These are phyloP conservation scores for Coccomyxa sp. DNA, from an alignment of 139 green algal genomes.

Conservation along the genomic window DNA sequence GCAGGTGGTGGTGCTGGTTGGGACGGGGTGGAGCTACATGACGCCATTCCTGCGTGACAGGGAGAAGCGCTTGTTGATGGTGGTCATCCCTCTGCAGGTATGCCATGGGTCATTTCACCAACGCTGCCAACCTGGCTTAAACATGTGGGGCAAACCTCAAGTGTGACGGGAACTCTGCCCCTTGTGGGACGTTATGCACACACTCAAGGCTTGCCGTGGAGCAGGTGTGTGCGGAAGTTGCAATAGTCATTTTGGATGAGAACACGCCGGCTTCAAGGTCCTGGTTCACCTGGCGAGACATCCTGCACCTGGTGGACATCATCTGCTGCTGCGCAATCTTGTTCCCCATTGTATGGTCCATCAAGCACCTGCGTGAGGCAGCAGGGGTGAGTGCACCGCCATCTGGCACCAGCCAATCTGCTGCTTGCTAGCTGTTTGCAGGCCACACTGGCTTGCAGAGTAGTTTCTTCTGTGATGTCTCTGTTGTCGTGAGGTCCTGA, in stretches of 20 bases:
- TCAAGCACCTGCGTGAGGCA: slow-evolving; percentile 83
- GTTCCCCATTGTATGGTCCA: slow-evolving; percentile 98
- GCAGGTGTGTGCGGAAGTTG: slow-evolving; percentile 20
- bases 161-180: not conserved
- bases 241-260: slow-evolving; percentile 9
- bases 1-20: slow-evolving; percentile 86
- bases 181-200: not conserved
- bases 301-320: slow-evolving; percentile 97
- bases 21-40: slow-evolving; percentile 91
- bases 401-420: too few species aligned
- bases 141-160: slow-evolving; percentile 5
- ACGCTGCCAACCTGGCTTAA: not conserved
- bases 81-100: slow-evolving; percentile 92
- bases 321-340: slow-evolving; percentile 97
- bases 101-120: not conserved
- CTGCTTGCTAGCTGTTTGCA: too few species aligned
- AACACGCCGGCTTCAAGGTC: slow-evolving; percentile 51
- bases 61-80: slow-evolving; percentile 86
- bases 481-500: not conserved
- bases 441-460: too few species aligned
- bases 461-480: too few species aligned
- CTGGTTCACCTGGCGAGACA: slow-evolving; percentile 93
- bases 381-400: slow-evolving; percentile 33
- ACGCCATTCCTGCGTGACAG: slow-evolving; percentile 90
- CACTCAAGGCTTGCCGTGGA: not conserved